Evolutionary conservation across 78 protist genomes (phyloP).

Genomic region (Chrysochromulina tobinii): DNA sequence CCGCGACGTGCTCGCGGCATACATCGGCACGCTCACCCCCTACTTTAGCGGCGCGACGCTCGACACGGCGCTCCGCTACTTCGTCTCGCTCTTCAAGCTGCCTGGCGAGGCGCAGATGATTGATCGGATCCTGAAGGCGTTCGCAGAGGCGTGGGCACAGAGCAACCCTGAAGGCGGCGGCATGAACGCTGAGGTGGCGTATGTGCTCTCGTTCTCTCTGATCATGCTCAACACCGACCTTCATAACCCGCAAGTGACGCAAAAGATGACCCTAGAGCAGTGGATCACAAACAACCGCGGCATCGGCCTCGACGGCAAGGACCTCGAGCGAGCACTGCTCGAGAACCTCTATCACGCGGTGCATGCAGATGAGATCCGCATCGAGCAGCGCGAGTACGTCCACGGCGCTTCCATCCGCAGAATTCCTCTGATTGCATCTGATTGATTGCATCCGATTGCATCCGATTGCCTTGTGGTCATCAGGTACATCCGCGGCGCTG

Average conservation of each 20-base stretch:
- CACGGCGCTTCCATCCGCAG: not conserved
- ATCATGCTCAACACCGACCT: slow-evolving; percentile 84
- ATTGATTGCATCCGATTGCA: no score
- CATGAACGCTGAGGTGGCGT: slow-evolving; percentile 42
- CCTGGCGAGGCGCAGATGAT: slow-evolving; percentile 48
- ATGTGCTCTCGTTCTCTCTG: slow-evolving; percentile 59
- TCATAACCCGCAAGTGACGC: slow-evolving; percentile 61
- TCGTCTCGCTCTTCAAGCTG: not conserved
- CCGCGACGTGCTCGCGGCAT: not conserved
- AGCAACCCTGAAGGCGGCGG: not conserved
- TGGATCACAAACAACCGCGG: not conserved
- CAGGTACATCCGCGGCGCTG: no score
- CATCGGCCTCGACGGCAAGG: not conserved
- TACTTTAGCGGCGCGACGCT: not conserved
- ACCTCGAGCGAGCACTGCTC: not conserved
- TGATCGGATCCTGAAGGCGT: slow-evolving; percentile 30
- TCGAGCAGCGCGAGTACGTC: not conserved
- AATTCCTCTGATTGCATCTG: no score
- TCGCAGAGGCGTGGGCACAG: not conserved
- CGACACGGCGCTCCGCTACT: not conserved
- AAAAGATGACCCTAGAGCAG: slow-evolving; percentile 66
- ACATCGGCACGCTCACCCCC: not conserved
- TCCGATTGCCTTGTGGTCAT: no score
- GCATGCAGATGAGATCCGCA: not conserved
- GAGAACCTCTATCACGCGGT: not conserved